A percentile compares a stretch with the other conserved stretches of the same genome.
Evolutionary conservation across 768 basidiomycete genomes (phyloP).

Genomic region (Trametes meyenii): DNA sequence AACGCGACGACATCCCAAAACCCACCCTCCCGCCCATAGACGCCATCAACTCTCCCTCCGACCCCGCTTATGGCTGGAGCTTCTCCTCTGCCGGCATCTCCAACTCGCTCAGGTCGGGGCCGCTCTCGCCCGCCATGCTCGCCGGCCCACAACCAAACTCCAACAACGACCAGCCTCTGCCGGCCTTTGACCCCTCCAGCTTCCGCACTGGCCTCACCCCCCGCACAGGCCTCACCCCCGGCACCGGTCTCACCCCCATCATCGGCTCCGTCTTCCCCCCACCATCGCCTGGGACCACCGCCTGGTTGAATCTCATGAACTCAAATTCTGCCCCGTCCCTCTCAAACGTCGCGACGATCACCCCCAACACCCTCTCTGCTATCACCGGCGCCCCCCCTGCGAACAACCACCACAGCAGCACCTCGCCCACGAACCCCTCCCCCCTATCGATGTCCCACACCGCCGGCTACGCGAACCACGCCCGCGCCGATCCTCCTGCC

Average conservation of each 20-base stretch:
- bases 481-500: constrained; percentile 3
- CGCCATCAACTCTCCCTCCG: constrained; percentile 72
- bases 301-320: constrained; percentile 91
- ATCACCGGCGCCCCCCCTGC: constrained; percentile 77
- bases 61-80: constrained; percentile 59
- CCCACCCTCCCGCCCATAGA: constrained; percentile 84
- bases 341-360: constrained; percentile 48
- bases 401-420: constrained; percentile 64
- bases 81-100: constrained; percentile 57
- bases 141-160: constrained; percentile 71
- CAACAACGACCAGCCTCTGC: constrained; percentile 38
- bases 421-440: constrained; percentile 51
- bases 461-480: constrained; percentile 24
- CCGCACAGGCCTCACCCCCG: constrained; percentile 79
- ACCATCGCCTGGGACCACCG: constrained; percentile 85
- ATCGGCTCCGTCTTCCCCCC: constrained; percentile 74
- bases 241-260: constrained; percentile 79
- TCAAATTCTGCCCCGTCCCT: constrained; percentile 41
- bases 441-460: constrained; percentile 39
- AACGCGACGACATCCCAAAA: constrained; percentile 45
- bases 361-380: constrained; percentile 71
- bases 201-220: constrained; percentile 90
- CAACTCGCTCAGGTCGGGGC: constrained; percentile 88
- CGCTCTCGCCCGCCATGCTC: constrained; percentile 95
- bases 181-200: constrained; percentile 67